A percentile compares a stretch with the other conserved stretches of the same genome.
phyloP scores from a whole-genome alignment of 73 alveolate species.

The Paramecium sexaurelia region DNA sequence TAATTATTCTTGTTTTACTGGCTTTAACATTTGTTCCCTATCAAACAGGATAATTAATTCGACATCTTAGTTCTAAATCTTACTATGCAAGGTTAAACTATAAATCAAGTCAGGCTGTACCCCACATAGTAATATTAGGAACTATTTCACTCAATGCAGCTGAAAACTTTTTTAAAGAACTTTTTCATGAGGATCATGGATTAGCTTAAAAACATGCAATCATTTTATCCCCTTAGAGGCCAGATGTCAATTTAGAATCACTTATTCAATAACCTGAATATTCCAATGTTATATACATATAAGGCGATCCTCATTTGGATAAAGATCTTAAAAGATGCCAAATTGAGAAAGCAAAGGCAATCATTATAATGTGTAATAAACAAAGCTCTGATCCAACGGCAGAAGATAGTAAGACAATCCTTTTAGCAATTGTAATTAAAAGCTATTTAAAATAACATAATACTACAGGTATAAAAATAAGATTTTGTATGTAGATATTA shows the following conservation, averaged over 20 bases:
- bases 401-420: conserved; percentile 93
- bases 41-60: conserved; percentile 86
- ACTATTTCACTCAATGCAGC: conserved; percentile 84
- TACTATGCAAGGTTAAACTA: conserved; percentile 83
- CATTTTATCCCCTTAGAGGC: conserved; percentile 82
- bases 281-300: conserved; percentile 82
- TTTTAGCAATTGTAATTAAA: conserved; percentile 93
- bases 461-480: neutral
- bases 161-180: conserved; percentile 89
- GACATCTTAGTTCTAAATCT: conserved; percentile 82
- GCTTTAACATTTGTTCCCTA: conserved; percentile 87
- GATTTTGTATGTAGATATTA: conserved; percentile 87
- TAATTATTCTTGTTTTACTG: conserved; percentile 82
- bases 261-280: conserved; percentile 63
- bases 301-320: conserved; percentile 88
- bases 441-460: conserved; percentile 72
- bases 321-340: conserved; percentile 88
- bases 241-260: conserved; percentile 88
- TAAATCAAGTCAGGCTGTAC: conserved; percentile 82
- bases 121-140: conserved; percentile 92
- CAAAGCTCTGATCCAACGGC: conserved; percentile 87
- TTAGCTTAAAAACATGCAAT: conserved; percentile 89
- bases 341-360: conserved; percentile 90
- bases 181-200: conserved; percentile 97
- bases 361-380: conserved; percentile 89